Evolutionary conservation across 208 protist genomes (phyloP).

Genomic region (Acanthamoeba culbertsoni): DNA sequence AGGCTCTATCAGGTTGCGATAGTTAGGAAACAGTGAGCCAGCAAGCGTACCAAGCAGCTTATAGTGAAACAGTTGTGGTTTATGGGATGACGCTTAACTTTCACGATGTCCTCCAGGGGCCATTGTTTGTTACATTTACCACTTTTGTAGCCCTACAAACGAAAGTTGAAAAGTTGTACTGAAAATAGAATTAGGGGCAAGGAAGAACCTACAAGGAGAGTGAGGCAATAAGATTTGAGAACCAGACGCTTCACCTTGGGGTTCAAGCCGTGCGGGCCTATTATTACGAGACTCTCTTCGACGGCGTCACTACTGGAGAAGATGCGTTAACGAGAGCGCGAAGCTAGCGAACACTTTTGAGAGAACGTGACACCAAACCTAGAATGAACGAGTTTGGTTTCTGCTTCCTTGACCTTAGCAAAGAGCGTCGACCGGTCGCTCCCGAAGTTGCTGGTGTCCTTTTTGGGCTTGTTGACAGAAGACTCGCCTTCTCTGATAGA

Average conservation of each 20-base stretch:
- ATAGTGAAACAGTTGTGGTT: constrained; percentile 14
- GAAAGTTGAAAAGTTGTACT: not conserved
- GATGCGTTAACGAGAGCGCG: not conserved
- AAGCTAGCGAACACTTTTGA: not conserved
- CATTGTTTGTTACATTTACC: not conserved
- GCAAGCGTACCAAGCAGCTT: not conserved
- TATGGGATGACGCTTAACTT: constrained; percentile 12
- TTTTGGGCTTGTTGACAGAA: not conserved
- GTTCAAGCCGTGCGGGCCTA: constrained; percentile 2
- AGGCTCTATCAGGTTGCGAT: too few species aligned
- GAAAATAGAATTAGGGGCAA: not conserved
- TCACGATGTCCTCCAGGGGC: constrained; percentile 26
- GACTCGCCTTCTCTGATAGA: constrained; percentile 7
- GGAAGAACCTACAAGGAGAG: not conserved
- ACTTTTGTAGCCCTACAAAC: not conserved
- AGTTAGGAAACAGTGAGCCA: too few species aligned
- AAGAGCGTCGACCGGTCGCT: not conserved
- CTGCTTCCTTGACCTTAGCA: constrained; percentile 17
- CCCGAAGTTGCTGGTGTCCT: constrained; percentile 21
- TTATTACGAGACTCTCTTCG: not conserved
- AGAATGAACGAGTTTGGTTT: not conserved
- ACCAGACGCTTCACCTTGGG: constrained; percentile 26
- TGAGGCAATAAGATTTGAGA: not conserved
- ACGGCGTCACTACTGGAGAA: not conserved
- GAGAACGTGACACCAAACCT: not conserved